Evolutionary conservation across 2,329 filamentous ascomycete species (phyloP).

Genomic region (Gremmenia infestans): DNA sequence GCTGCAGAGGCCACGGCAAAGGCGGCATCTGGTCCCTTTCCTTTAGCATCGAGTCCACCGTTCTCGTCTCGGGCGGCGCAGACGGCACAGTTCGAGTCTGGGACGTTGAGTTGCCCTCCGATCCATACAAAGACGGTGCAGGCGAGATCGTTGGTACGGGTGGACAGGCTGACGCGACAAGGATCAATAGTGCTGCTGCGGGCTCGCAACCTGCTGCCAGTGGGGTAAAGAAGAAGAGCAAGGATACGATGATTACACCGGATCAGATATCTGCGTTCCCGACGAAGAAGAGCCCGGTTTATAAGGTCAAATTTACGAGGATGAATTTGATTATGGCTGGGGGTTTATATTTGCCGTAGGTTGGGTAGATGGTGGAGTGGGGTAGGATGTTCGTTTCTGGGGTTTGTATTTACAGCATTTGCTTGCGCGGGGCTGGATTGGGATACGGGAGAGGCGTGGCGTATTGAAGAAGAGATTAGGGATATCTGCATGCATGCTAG

Average conservation of each 20-base stretch:
- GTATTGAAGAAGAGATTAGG: too few species aligned
- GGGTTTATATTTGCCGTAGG: constrained; percentile 51
- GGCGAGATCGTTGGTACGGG: constrained; percentile 35
- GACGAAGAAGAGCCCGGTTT: constrained; percentile 93
- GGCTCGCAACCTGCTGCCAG: constrained; percentile 29
- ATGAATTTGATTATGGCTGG: constrained; percentile 93
- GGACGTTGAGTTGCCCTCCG: constrained; percentile 74
- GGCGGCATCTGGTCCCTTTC: constrained; percentile 90
- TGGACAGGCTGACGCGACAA: constrained; percentile 46
- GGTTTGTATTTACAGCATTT: too few species aligned
- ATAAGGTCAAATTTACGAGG: constrained; percentile 87
- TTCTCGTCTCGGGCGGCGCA: constrained; percentile 84
- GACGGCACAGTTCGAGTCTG: constrained; percentile 92
- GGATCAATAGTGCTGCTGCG: constrained; percentile 36
- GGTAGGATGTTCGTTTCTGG: too few species aligned
- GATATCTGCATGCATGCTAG: too few species aligned
- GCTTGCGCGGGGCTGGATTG: too few species aligned
- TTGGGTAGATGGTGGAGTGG: too few species aligned
- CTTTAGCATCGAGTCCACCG: constrained; percentile 88
- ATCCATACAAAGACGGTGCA: constrained; percentile 53
- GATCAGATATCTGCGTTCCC: constrained; percentile 94
- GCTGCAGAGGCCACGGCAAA: constrained; percentile 88
- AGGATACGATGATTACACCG: constrained; percentile 83
- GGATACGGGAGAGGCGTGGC: too few species aligned
- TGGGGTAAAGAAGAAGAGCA: constrained; percentile 67